Evolutionary conservation across 2,329 filamentous ascomycete genomes (phyloP), one percentile per base, ranked within the genome.

Genomic region (Didymella segeticola): DNA sequence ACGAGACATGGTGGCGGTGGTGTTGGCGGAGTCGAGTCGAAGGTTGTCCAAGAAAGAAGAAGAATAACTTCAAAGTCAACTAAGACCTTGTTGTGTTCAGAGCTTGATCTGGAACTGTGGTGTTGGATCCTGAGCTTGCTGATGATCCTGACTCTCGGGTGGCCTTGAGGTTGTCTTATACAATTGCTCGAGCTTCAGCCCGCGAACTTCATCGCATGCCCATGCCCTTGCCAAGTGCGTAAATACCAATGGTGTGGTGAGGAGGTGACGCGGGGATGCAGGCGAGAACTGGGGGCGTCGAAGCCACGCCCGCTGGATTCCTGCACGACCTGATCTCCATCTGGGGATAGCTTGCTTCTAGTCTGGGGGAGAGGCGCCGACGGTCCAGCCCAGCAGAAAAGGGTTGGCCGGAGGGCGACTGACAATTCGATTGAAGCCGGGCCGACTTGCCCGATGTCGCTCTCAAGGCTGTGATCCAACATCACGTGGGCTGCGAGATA

Each of bases 1-100:
- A 45, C 63, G 68, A 50, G 70, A 69, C 69, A 72, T 71, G 53
- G 37, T 59, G 60, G 37, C 10, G 43, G 36, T 46, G 53, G 46
- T 43, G 38, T 47, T 43, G 53, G 33, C 23, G 31, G n/a, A 25
- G 25, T 38, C 9, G 33, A 23, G 25, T 23, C 29, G 34, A 42
- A 31, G 39, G 17, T n/a, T 20, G 38, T 43, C 17, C 3, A 27
- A 38, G 27, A 27, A 41, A 41, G 43, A 26, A 25, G 39, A 19
- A 46, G 10, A 36, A 22, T 38, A 14, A 42, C 25, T 51, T 33
- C 29, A 56, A 56, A 58, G 52, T 43, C 56, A 51, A 47, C 37
- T 19, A 57, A 58, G 49, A 55, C 55, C 43, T 58, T 29, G n/a
- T 39, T 23, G 38, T 23, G 38, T 47, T 48, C 46, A 43, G 33